Evolutionary conservation across 1,284 basidiomycete species (phyloP).

Genomic region (Ustilago loliicola): DNA sequence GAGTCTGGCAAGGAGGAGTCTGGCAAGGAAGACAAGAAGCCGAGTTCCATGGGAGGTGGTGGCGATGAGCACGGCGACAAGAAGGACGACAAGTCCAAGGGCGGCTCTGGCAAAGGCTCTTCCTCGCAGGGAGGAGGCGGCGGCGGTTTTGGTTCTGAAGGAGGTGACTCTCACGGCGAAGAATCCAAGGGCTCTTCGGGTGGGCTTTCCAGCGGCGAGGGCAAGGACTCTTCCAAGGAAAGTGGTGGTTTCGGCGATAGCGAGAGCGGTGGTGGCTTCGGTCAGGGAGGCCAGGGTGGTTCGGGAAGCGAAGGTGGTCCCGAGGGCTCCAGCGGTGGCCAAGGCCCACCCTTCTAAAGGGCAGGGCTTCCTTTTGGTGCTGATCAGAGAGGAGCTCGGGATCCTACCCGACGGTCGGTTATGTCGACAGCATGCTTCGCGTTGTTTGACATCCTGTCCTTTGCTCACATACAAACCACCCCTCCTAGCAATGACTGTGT

Average conservation of each 20-base stretch:
- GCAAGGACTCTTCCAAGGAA: neutral
- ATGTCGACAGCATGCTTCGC: neutral
- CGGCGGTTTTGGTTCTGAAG: neutral
- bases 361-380: neutral
- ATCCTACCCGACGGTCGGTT: neutral
- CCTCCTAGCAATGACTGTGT: neutral
- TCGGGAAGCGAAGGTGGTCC: neutral
- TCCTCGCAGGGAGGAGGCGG: neutral
- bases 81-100: slow-evolving; percentile 9
- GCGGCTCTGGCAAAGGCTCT: neutral
- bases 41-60: slow-evolving; percentile 13
- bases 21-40: slow-evolving; percentile 6
- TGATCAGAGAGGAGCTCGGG: neutral
- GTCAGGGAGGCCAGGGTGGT: neutral
- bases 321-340: slow-evolving; percentile 1
- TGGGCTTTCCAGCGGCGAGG: neutral
- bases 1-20: slow-evolving; percentile 6
- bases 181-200: slow-evolving; percentile 8
- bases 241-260: neutral
- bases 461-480: neutral
- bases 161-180: neutral
- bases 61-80: slow-evolving; percentile 11
- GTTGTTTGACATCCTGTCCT: neutral
- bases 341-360: neutral
- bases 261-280: neutral